Conservation (phyloP, 495 filamentous ascomycete genomes). For the Hyaloscypha finlandica region DNA sequence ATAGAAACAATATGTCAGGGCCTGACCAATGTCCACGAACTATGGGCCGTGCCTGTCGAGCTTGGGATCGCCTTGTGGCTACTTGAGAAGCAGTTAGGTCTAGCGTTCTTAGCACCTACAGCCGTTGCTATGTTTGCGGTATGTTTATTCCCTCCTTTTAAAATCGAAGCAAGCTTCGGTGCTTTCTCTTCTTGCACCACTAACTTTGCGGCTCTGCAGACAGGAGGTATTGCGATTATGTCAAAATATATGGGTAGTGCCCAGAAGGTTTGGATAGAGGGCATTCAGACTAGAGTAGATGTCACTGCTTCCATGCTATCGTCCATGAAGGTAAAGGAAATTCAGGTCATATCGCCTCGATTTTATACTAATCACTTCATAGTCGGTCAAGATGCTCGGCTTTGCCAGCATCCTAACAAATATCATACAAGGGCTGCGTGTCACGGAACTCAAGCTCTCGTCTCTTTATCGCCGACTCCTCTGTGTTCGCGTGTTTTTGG, state of each 20-base stretch:
- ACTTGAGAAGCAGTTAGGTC: slow-evolving; percentile 32
- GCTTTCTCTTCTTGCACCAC: not conserved
- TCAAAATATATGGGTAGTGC: slow-evolving; percentile 44
- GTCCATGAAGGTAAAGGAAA: slow-evolving; percentile 40
- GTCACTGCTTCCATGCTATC: slow-evolving; percentile 38
- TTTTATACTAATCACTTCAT: not conserved
- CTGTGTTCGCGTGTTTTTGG: slow-evolving; percentile 17
- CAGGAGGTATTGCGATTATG: slow-evolving; percentile 43
- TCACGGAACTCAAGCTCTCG: slow-evolving; percentile 25
- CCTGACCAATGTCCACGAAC: slow-evolving; percentile 53
- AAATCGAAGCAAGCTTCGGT: not conserved
- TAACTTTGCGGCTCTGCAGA: not conserved
- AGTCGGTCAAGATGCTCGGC: slow-evolving; percentile 41
- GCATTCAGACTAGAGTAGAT: slow-evolving; percentile 40
- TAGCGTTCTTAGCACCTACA: slow-evolving; percentile 29
- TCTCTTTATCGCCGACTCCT: slow-evolving; percentile 42
- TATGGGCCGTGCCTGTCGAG: slow-evolving; percentile 48
- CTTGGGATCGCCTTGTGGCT: slow-evolving; percentile 34
- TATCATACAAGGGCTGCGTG: slow-evolving; percentile 26
- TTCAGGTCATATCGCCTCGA: not conserved
- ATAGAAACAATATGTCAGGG: slow-evolving; percentile 42
- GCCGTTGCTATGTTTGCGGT: slow-evolving; percentile 39
- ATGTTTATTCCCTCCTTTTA: not conserved
- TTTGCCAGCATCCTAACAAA: slow-evolving; percentile 30
- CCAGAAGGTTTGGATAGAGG: slow-evolving; percentile 47